These are phyloP conservation scores for Claviceps sp. DNA, from an alignment of 2,329 filamentous ascomycete genomes.

Conservation along the genomic window DNA sequence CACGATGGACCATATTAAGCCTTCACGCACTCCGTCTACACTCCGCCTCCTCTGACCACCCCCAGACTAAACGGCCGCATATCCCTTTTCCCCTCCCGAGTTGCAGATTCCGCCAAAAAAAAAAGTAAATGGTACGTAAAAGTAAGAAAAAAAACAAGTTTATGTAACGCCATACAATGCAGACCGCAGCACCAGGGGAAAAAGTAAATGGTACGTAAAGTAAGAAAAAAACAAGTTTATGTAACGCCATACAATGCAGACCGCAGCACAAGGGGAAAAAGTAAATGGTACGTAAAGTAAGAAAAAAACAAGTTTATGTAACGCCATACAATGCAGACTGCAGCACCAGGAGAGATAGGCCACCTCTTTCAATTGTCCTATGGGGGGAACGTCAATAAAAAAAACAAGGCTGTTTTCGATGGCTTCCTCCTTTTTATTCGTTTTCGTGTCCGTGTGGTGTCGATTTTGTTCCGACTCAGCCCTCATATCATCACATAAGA, in stretches of 20 bases:
- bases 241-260: no score
- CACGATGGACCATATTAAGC: no score
- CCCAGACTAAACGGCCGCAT: no score
- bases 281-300: not conserved
- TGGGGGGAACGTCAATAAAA: constrained; percentile 1
- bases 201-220: no score
- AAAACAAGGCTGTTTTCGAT: not conserved
- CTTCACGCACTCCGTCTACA: no score
- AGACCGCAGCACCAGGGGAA: constrained; percentile 22
- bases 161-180: constrained; percentile 24
- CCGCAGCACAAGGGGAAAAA: no score
- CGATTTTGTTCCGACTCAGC: not conserved
- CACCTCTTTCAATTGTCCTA: constrained; percentile 7
- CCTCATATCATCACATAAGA: not conserved
- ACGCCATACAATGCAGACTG: constrained; percentile 27
- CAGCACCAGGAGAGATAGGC: constrained; percentile 16
- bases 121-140: not conserved
- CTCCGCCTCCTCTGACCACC: no score
- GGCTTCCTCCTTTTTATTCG: not conserved
- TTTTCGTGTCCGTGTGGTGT: not conserved
- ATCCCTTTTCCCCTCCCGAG: no score
- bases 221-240: not conserved
- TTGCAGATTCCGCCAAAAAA: not conserved
- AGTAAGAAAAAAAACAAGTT: not conserved
- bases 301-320: constrained; percentile 1